Evolutionary conservation across 495 filamentous ascomycete genomes (phyloP).

Genomic region (Haplographium delicatum): DNA sequence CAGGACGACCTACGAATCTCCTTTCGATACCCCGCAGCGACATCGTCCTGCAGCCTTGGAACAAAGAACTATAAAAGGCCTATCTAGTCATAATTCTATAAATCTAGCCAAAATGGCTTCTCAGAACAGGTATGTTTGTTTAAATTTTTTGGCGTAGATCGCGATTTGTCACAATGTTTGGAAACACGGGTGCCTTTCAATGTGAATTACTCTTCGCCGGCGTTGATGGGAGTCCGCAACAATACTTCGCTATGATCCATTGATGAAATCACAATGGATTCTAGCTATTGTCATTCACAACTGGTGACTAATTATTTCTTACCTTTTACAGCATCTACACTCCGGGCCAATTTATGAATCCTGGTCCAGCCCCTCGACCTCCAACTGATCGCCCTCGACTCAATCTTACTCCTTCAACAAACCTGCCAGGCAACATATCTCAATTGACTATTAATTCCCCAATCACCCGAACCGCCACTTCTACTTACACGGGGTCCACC

Average conservation of each 20-base stretch:
- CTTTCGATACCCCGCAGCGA: slow-evolving; percentile 24
- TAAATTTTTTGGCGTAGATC: slow-evolving; percentile 9
- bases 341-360: slow-evolving; percentile 86
- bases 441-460: slow-evolving; percentile 66
- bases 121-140: slow-evolving; percentile 21
- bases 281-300: slow-evolving; percentile 13
- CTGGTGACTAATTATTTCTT: slow-evolving; percentile 17
- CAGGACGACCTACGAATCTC: slow-evolving; percentile 23
- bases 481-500: slow-evolving; percentile 59
- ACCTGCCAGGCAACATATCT: slow-evolving; percentile 72
- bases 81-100: slow-evolving; percentile 13
- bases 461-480: slow-evolving; percentile 46
- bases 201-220: neutral
- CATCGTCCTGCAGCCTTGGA: slow-evolving; percentile 1
- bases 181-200: slow-evolving; percentile 15
- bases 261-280: neutral
- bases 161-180: slow-evolving; percentile 13
- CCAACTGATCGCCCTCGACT: slow-evolving; percentile 80
- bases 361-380: slow-evolving; percentile 86
- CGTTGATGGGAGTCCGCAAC: slow-evolving; percentile 5
- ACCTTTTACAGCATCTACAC: slow-evolving; percentile 51
- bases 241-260: slow-evolving; percentile 1
- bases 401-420: slow-evolving; percentile 64
- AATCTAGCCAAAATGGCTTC: slow-evolving; percentile 22
- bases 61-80: neutral